Evolutionary conservation across 2,329 filamentous ascomycete species (phyloP).

Genomic region (Alternaria sp.): DNA sequence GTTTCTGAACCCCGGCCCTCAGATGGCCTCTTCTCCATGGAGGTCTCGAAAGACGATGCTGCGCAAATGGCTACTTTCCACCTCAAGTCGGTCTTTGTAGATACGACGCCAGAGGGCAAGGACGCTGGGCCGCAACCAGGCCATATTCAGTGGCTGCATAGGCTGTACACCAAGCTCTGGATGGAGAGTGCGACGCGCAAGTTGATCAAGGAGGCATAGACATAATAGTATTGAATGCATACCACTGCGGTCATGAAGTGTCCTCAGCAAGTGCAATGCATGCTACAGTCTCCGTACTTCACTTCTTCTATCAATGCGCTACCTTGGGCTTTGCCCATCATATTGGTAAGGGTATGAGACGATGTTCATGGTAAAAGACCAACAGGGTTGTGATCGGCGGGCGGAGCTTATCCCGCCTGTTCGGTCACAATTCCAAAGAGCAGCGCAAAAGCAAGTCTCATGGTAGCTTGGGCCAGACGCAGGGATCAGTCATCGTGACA

Average conservation of each 20-base stretch:
- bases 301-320: background rate
- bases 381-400: background rate
- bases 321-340: accelerated
- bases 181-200: slow-evolving; percentile 51
- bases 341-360: background rate
- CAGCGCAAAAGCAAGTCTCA: background rate
- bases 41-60: slow-evolving; percentile 48
- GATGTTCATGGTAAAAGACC: accelerated
- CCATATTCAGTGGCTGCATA: slow-evolving; percentile 41
- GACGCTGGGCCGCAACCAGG: slow-evolving; percentile 33
- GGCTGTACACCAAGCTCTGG: slow-evolving; percentile 50
- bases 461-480: background rate
- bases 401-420: background rate
- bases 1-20: slow-evolving; percentile 36
- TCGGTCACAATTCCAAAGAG: background rate
- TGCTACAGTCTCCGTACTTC: background rate
- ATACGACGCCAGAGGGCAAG: slow-evolving; percentile 47
- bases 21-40: slow-evolving; percentile 49
- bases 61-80: slow-evolving; percentile 47
- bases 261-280: accelerated
- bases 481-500: background rate
- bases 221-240: background rate
- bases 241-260: background rate
- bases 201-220: slow-evolving; percentile 31
- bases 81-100: slow-evolving; percentile 49